phyloP scores from a whole-genome alignment of 2,329 filamentous ascomycete genomes.

The Calonectria hawksworthii region DNA sequence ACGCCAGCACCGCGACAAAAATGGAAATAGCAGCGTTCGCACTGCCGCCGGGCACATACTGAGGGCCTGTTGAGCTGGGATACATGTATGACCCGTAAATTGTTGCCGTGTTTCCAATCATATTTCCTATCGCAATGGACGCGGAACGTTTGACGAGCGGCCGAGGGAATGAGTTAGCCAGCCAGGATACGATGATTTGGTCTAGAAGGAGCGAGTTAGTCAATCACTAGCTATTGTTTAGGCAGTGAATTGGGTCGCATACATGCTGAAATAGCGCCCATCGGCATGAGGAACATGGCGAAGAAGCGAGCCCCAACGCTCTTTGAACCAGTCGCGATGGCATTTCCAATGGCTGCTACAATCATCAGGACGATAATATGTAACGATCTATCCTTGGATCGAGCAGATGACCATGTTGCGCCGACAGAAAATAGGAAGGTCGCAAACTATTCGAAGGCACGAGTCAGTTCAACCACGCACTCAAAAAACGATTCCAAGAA shows the following conservation, averaged over 20 bases:
- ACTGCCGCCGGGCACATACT: slow-evolving; percentile 67
- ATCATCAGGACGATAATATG: slow-evolving; percentile 69
- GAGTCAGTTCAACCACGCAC: neutral
- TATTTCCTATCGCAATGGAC: slow-evolving; percentile 75
- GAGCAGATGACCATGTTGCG: slow-evolving; percentile 68
- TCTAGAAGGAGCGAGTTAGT: slow-evolving; percentile 42
- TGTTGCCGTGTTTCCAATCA: slow-evolving; percentile 72
- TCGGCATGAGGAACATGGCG: slow-evolving; percentile 73
- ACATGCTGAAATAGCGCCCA: slow-evolving; percentile 65
- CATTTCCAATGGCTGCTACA: slow-evolving; percentile 66
- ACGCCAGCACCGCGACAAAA: slow-evolving; percentile 68
- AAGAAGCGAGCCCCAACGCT: slow-evolving; percentile 69
- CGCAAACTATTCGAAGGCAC: slow-evolving; percentile 51
- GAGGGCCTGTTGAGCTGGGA: slow-evolving; percentile 55
- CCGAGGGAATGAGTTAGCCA: slow-evolving; percentile 80
- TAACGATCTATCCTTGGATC: slow-evolving; percentile 67
- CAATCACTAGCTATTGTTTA: no score
- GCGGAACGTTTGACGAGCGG: slow-evolving; percentile 76
- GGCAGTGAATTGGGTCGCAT: slow-evolving; percentile 25
- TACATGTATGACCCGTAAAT: slow-evolving; percentile 66
- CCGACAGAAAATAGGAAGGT: slow-evolving; percentile 67
- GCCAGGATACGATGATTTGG: slow-evolving; percentile 74
- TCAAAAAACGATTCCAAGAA: slow-evolving; percentile 22
- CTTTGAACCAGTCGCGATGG: slow-evolving; percentile 66
- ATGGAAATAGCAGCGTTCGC: slow-evolving; percentile 75